Base-by-base conservation (phyloP, 177 flowering plant genomes). In the Telopea speciosissima region DNA sequence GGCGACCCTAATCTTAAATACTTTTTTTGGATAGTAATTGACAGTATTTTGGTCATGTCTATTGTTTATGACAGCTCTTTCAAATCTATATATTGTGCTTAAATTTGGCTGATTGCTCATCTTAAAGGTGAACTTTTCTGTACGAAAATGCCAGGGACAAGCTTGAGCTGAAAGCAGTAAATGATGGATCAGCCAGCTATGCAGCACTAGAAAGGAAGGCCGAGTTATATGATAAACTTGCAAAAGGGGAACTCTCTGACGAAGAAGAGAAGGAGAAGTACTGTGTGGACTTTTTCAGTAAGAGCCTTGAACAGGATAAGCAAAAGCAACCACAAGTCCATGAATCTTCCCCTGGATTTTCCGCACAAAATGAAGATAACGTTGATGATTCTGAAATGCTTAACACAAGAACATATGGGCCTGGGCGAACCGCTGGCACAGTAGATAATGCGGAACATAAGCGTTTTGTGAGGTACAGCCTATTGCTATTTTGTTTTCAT, bases 191-290 rank as follows among this genome's bases (percentile, higher is more conserved):
- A 63, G 87, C 66, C 22, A 89, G 97, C 83, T 90, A 92, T 79
- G 97, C 90, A 8, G 97, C 99, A 69, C 75, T 92, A 63, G 97
- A 95, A 86, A 89, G 66, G 79, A 95, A 95, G 80, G 99, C 99
- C 19, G 87, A 78, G 76, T 73, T 95, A 65, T 95, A 95, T 81
- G 89, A 95, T 21, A 95, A 91, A 79, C 81, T 92, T 45, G 85
- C 76, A 9, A 87, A 81, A 56, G 99, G 97, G 56, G 97, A 95
- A 73, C 79, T 95, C 17, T 82, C 97, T 2, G 99, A 92, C 73
- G 99, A 91, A 81, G 99, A 95, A 82, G 99, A 89, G 11, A 69
- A 84, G 31, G 99, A 95, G 84, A 95, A 87, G 75, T 95, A 92
- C 74, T 95, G 96, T 83, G 99, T 95, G 58, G 99, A 92, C 72